These are phyloP conservation scores for Gossypium arboreum DNA, from an alignment of 345 rosid species.

Conservation along the genomic window DNA sequence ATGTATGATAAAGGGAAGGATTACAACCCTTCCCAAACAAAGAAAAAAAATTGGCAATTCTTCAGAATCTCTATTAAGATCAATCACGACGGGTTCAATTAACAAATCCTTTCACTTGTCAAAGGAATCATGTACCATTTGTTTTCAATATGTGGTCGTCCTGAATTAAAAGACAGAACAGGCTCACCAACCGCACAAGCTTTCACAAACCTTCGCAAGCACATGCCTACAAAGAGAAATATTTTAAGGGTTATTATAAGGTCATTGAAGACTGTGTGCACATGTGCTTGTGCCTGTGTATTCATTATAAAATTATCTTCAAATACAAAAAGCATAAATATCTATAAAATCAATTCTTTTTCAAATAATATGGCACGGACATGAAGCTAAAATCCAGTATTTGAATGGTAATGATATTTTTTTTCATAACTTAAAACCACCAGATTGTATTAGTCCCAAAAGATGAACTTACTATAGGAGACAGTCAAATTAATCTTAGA, in stretches of 20 bases:
- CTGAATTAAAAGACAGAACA: constrained; percentile 57
- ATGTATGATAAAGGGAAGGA: not conserved
- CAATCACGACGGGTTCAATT: not conserved
- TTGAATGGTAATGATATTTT: not conserved
- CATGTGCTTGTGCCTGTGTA: not conserved
- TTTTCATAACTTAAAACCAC: not conserved
- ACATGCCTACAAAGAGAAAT: constrained; percentile 53
- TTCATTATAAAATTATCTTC: not conserved
- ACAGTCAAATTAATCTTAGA: not conserved
- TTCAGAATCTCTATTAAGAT: constrained; percentile 4
- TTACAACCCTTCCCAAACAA: not conserved
- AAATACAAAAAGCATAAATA: not conserved
- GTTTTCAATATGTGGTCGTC: constrained; percentile 64
- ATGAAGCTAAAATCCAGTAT: not conserved
- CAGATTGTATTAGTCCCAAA: not conserved
- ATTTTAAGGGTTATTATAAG: not conserved
- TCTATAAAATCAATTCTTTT: not conserved
- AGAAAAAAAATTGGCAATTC: not conserved
- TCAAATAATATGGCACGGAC: not conserved
- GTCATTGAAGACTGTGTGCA: not conserved
- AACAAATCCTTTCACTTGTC: constrained; percentile 7
- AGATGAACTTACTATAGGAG: not conserved
- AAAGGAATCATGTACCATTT: constrained; percentile 54
- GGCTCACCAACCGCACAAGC: constrained; percentile 54
- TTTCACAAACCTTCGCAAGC: constrained; percentile 65